These are phyloP conservation scores for Pseudozyma tsukubaensis DNA, from an alignment of 1,284 basidiomycete species.

Conservation along the genomic window DNA sequence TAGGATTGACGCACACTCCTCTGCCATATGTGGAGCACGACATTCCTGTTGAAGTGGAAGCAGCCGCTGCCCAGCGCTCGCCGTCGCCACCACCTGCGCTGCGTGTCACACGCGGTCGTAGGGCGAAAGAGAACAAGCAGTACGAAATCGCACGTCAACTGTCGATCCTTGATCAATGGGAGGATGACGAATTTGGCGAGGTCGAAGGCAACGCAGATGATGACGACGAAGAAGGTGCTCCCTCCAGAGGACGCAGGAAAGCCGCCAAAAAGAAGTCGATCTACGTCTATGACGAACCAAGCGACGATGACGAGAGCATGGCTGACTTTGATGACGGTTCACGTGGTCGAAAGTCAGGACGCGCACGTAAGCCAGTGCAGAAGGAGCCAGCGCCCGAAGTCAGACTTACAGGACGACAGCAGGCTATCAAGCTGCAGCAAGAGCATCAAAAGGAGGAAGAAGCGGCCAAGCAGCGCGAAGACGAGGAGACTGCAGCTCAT, in stretches of 20 bases:
- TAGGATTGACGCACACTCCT: constrained; percentile 13
- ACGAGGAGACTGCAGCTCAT: constrained; percentile 11
- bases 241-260: constrained; percentile 16
- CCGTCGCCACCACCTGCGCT: constrained; percentile 19
- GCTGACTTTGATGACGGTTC: constrained; percentile 33
- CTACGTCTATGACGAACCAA: constrained; percentile 42
- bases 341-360: constrained; percentile 15
- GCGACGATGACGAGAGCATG: constrained; percentile 40
- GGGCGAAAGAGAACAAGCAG: constrained; percentile 39
- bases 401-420: constrained; percentile 40
- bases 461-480: constrained; percentile 20
- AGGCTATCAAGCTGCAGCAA: constrained; percentile 44
- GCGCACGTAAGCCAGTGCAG: constrained; percentile 9
- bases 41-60: constrained; percentile 40
- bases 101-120: constrained; percentile 26
- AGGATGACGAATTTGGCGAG: constrained; percentile 39
- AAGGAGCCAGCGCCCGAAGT: constrained; percentile 30
- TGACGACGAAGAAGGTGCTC: constrained; percentile 19
- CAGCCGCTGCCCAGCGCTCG: constrained; percentile 30
- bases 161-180: constrained; percentile 37
- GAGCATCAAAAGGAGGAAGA: constrained; percentile 45
- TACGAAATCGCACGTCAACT: constrained; percentile 36
- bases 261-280: constrained; percentile 30
- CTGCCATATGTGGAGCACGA: constrained; percentile 45
- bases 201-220: constrained; percentile 8